Evolutionary conservation across 2,329 filamentous ascomycete species (phyloP), one percentile per base, ranked within the genome.

Genomic region (Penicillium sp.): DNA sequence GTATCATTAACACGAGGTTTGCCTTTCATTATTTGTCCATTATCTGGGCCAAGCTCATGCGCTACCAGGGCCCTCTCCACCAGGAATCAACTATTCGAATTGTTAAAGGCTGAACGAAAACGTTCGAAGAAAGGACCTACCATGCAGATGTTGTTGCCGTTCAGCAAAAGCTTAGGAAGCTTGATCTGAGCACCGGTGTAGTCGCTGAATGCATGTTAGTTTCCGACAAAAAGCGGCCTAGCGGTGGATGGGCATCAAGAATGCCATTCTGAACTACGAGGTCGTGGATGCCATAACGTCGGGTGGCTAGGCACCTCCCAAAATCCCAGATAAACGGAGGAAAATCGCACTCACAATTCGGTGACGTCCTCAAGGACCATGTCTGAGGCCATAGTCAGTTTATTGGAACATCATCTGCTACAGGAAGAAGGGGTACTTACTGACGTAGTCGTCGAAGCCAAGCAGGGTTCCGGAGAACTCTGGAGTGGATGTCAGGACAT

Each of bases 91-190:
- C 89, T 92, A 63, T 24, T 60, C 18, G 50, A 56, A 10, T 18
- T 3, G 40, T 67, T 52, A 68, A 53, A 43, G 13, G 24, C 11
- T 14, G 6, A 16, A 37, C 27, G n/a, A 13, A 6, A 16, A 11
- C n/a, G 2, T 2, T 33, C 6, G 6, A 6, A 51, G 36, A 46
- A 55, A 16, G 13, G 37, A 54, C 83, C 56, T 84, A 96, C 95
- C 95, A 99, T 99, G 90, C 94, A 98, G 65, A 99, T 92, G 72
- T 98, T 98, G 81, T 99, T 99, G 58, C 95, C 95, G 72, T 99
- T 99, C 40, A 99, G 81, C 43, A 99, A 80, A 61, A 99, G 96
- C 83, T 98, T 98, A 53, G 92, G 85, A 41, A 99, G 85, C 77
- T 96, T 96, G 47, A 88, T 90, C 77, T 94, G 89, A 69, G 89